Evolutionary conservation across 2,329 filamentous ascomycete species (phyloP).

Genomic region (Ceratocystis albifundus): DNA sequence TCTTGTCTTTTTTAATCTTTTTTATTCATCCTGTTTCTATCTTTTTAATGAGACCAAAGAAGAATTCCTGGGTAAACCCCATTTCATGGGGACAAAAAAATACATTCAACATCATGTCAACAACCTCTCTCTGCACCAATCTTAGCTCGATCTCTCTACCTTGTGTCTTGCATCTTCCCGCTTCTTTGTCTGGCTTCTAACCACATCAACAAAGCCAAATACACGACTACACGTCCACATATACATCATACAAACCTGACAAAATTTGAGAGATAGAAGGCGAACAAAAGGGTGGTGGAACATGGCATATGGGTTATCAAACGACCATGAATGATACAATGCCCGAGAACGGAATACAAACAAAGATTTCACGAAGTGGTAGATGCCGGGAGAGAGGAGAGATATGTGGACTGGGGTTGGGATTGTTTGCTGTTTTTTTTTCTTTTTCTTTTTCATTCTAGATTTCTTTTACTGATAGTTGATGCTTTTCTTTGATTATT

Average conservation of each 20-base stretch:
- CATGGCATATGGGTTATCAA: no score
- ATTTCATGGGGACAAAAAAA: background rate
- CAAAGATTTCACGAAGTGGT: background rate
- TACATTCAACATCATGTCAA: background rate
- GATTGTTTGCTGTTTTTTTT: background rate
- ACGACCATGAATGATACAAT: background rate
- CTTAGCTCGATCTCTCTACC: background rate
- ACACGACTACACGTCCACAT: background rate
- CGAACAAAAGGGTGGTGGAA: background rate
- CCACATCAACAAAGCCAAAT: no score
- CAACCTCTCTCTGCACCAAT: background rate
- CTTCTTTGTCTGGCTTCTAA: background rate
- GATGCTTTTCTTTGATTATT: background rate
- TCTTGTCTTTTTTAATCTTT: conserved; percentile 5
- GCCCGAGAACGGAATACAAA: background rate
- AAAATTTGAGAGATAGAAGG: background rate
- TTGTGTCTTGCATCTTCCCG: background rate
- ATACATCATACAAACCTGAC: background rate
- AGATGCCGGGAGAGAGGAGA: background rate
- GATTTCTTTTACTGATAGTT: background rate
- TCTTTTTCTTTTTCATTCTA: background rate
- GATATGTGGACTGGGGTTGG: background rate
- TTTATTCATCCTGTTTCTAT: conserved; percentile 10
- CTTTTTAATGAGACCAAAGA: conserved; percentile 19
- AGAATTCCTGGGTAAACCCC: background rate